Base-by-base conservation (phyloP, 2,329 filamentous ascomycete species). In the Nemania abortiva region DNA sequence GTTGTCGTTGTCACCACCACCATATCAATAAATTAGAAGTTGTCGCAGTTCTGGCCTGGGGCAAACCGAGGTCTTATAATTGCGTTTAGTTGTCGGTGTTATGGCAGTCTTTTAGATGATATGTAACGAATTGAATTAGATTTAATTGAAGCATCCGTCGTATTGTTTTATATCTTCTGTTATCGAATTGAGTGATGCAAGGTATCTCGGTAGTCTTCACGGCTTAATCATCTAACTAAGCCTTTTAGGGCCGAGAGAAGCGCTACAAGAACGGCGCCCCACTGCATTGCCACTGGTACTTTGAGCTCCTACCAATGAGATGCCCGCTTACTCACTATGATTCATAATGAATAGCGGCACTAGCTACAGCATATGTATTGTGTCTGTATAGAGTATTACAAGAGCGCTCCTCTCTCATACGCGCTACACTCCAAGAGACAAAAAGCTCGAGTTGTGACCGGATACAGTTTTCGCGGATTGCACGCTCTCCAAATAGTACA, bases 291-390 rank as follows among this genome's bases (percentile, higher is more conserved):
- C 39, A 60, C 55, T 37, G 6, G 37, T 34, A 2, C 24, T 15
- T 18, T 34, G 24, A 20, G 3, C 7, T 59, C 62, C 20, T 9
- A 70, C 73, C 72, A 74, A 74, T 75, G 29, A 66, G 58, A 66
- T 63, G 61, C 27, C 42, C 2, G 34, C 24, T 45, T 13, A 15
- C n/a, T 54, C 49, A 15, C 58, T 74, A 42, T 42, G 71, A 74
- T 58, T 74, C 73, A 74, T 74, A 74, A 70, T 74, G 72, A 74
- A 49, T 22, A 49, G 24, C 31, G 31, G 31, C n/a, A n/a, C n/a
- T n/a, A n/a, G n/a, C n/a, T n/a, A n/a, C n/a, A n/a, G n/a, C n/a
- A n/a, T n/a, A n/a, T n/a, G n/a, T n/a, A n/a, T n/a, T n/a, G n/a
- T n/a, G n/a, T n/a, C n/a, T n/a, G n/a, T n/a, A n/a, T n/a, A n/a